Conservation (phyloP, 495 filamentous ascomycete genomes). For the Penicillium maclennaniae region DNA sequence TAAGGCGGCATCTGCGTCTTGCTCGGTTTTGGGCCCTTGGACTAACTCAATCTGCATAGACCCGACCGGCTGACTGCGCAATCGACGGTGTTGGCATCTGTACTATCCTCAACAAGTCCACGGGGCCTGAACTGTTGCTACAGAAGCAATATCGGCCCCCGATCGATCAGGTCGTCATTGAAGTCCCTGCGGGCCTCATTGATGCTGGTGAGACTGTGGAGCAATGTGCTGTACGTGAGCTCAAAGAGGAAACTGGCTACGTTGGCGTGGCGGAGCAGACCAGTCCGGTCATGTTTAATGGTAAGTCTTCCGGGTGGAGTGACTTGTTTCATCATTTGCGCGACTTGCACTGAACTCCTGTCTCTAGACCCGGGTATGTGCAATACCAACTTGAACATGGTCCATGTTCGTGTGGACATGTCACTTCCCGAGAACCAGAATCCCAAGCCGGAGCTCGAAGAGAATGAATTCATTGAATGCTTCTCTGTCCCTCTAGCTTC, state of each 20-base stretch:
- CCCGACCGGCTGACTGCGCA: conserved; percentile 61
- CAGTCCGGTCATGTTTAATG: conserved; percentile 28
- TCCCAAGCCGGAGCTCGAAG: conserved; percentile 71
- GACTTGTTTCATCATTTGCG: background rate
- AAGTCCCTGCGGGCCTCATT: conserved; percentile 82
- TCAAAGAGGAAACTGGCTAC: conserved; percentile 94
- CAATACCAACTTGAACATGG: conserved; percentile 80
- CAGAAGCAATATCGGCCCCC: conserved; percentile 90
- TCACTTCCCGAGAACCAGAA: conserved; percentile 62
- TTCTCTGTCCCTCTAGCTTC: conserved; percentile 64
- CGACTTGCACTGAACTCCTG: background rate
- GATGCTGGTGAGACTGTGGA: conserved; percentile 78
- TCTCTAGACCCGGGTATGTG: conserved; percentile 67
- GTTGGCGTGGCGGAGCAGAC: conserved; percentile 57
- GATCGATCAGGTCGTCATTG: conserved; percentile 70
- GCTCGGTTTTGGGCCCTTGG: background rate
- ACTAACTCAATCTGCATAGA: conserved; percentile 30
- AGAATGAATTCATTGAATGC: conserved; percentile 86
- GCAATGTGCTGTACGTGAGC: conserved; percentile 76
- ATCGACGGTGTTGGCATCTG: conserved; percentile 92
- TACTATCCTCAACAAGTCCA: conserved; percentile 72
- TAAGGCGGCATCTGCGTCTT: background rate
- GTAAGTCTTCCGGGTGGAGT: conserved; percentile 7
- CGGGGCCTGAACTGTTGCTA: conserved; percentile 70
- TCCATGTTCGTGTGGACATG: conserved; percentile 77